Percentiles rank a stretch among this genome's conserved stretches.
phyloP scores from a whole-genome alignment of 2,329 filamentous ascomycete genomes.

The Ascomycota sp. region DNA sequence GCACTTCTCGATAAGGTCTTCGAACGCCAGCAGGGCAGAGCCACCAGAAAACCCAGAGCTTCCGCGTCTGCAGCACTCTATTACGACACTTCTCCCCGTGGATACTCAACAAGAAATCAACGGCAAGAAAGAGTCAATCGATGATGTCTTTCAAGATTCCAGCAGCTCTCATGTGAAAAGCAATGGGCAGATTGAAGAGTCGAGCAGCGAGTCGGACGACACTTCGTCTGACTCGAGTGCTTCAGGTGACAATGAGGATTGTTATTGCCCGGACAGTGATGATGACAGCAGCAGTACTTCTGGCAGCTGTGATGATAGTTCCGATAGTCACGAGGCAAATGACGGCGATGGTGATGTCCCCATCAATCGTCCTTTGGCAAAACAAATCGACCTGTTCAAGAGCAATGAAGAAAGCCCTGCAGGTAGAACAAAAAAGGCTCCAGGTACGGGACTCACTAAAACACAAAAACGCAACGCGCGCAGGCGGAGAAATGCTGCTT shows the following conservation, averaged over 20 bases:
- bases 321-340: background rate
- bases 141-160: no score
- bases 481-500: conserved; percentile 16
- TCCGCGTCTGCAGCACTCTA: background rate
- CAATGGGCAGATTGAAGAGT: conserved; percentile 1
- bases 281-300: background rate
- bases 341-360: no score
- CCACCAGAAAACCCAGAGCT: background rate
- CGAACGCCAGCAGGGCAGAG: conserved; percentile 1
- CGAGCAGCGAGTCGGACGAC: conserved; percentile 4
- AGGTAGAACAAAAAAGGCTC: background rate
- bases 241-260: background rate
- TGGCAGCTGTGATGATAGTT: background rate
- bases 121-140: no score
- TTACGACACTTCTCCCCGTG: no score
- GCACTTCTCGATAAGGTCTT: conserved; percentile 5
- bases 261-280: background rate
- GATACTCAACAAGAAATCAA: no score
- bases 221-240: conserved; percentile 6
- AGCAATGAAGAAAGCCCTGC: background rate
- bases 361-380: no score
- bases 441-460: conserved; percentile 4
- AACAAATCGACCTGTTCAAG: no score
- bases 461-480: conserved; percentile 31
- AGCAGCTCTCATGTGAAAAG: no score